Evolutionary conservation across 139 green algal genomes (phyloP).

Genomic region (Eudorina sp.): DNA sequence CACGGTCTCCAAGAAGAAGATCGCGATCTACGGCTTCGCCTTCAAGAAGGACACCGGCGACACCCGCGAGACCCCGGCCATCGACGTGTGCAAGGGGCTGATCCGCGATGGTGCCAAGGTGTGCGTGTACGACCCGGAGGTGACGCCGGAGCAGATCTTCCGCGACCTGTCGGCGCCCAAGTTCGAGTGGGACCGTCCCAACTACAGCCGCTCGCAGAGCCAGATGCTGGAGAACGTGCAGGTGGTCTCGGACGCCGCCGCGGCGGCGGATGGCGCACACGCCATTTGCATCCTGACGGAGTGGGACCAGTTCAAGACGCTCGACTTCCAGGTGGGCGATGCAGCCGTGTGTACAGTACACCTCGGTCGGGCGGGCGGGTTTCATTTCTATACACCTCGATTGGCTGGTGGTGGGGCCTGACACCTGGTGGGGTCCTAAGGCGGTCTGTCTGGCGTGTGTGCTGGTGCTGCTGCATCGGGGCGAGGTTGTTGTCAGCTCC

Average conservation of each 20-base stretch:
- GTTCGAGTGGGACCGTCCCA: conserved; percentile 96
- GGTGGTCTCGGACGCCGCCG: conserved; percentile 66
- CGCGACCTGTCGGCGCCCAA: conserved; percentile 87
- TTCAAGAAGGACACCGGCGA: conserved; percentile 99
- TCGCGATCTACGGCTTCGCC: conserved; percentile 97
- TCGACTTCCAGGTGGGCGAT: conserved; percentile 73
- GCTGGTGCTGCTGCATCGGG: no score
- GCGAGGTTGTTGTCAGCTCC: no score
- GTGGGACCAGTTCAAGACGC: conserved; percentile 99
- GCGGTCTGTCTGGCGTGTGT: no score
- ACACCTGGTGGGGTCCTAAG: no score
- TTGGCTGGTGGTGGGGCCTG: no score
- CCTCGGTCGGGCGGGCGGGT: no score
- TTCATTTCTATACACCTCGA: no score
- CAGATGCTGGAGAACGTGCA: conserved; percentile 73
- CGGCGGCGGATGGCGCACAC: conserved; percentile 85
- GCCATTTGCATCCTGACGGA: conserved; percentile 96
- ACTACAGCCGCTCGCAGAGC: conserved; percentile 62
- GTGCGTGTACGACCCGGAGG: conserved; percentile 94
- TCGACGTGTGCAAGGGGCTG: conserved; percentile 96
- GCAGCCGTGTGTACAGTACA: no score
- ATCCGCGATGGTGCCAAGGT: conserved; percentile 80
- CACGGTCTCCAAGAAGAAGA: conserved; percentile 96
- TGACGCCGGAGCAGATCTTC: conserved; percentile 86
- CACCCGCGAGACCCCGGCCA: conserved; percentile 98